Conservation (phyloP, 768 basidiomycete genomes). For the Boletus vinaceobasis region DNA sequence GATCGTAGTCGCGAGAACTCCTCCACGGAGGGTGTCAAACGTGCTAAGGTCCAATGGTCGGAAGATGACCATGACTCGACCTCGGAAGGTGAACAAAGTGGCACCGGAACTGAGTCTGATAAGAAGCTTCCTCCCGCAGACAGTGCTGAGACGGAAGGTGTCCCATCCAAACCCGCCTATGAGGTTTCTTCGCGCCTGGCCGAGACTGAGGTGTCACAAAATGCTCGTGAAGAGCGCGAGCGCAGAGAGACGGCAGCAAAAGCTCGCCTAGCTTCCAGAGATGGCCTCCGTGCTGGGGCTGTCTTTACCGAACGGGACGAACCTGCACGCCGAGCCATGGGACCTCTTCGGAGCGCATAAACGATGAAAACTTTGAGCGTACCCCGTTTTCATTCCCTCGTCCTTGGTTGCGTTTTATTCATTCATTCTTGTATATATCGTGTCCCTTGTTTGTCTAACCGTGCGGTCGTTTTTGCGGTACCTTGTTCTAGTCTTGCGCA, state of each 20-base stretch:
- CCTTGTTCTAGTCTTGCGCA: constrained; percentile 8
- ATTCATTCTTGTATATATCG: constrained; percentile 8
- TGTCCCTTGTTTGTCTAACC: background rate
- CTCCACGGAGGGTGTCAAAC: constrained; percentile 14
- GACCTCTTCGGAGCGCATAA: constrained; percentile 24
- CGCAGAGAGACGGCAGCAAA: constrained; percentile 23
- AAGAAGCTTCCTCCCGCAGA: background rate
- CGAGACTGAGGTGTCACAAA: constrained; percentile 6
- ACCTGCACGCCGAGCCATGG: constrained; percentile 30
- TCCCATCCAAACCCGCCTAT: constrained; percentile 2
- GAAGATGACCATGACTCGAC: constrained; percentile 5
- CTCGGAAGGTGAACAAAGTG: constrained; percentile 18
- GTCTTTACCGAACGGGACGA: constrained; percentile 27
- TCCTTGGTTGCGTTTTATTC: background rate
- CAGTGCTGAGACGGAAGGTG: constrained; percentile 1
- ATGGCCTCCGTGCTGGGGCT: constrained; percentile 32
- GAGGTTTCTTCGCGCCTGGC: background rate
- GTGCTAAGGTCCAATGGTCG: constrained; percentile 3
- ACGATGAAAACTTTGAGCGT: background rate
- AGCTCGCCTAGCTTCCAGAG: constrained; percentile 18
- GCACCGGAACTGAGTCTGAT: background rate
- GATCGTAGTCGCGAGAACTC: constrained; percentile 23
- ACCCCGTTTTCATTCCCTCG: too few species aligned
- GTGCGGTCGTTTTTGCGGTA: constrained; percentile 8
- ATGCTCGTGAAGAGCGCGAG: constrained; percentile 26